Percentiles rank a stretch among this genome's conserved stretches.
phyloP scores from a whole-genome alignment of 441 rosid genomes.

The Gossypium schwendimanii region DNA sequence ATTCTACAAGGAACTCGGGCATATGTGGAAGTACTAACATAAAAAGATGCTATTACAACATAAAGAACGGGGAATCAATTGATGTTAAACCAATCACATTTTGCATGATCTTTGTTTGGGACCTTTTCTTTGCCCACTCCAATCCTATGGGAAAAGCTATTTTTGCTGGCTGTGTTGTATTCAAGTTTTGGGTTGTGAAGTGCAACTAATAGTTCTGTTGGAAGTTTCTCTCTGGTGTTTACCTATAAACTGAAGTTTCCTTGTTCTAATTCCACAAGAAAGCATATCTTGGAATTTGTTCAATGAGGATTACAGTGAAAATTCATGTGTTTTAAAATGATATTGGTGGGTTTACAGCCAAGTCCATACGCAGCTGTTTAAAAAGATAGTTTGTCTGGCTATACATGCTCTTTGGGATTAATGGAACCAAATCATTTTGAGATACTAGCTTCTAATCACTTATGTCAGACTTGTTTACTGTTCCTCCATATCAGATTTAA shows the following conservation, averaged over 20 bases:
- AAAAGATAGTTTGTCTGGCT: not conserved
- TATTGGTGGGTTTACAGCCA: not conserved
- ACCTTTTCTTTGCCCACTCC: not conserved
- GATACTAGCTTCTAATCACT: not conserved
- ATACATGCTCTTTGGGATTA: not conserved
- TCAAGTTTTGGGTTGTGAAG: not conserved
- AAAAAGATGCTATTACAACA: not conserved
- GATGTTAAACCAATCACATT: not conserved
- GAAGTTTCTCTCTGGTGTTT: not conserved
- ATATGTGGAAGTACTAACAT: not conserved
- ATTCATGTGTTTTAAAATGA: not conserved
- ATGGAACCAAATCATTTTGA: not conserved
- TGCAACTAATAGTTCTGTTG: not conserved
- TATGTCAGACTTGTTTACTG: not conserved
- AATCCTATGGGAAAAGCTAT: not conserved
- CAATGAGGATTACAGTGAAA: not conserved
- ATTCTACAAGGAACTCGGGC: not conserved
- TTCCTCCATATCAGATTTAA: not conserved
- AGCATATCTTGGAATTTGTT: not conserved
- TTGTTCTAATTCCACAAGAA: not conserved
- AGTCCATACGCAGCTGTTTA: not conserved
- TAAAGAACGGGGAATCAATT: not conserved
- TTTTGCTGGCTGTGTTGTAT: constrained; percentile 2
- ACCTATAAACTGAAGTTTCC: not conserved
- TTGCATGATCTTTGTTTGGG: not conserved